Percentiles rank a stretch among this genome's conserved stretches.
Conservation (phyloP, 2,329 filamentous ascomycete genomes). For the Diaporthe nobilis region DNA sequence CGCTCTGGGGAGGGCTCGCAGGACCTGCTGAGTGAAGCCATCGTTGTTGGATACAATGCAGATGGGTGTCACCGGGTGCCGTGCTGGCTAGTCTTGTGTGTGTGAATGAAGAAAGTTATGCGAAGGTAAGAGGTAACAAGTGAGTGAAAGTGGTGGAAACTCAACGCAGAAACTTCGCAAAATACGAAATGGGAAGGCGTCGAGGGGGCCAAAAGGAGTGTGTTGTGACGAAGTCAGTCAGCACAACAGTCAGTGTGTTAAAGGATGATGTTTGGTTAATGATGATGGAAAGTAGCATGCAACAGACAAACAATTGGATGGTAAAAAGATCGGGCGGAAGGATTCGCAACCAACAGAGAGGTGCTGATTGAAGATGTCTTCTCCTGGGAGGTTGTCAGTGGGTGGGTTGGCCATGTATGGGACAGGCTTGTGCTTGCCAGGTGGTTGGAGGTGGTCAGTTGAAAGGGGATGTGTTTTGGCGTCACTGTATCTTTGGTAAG, state of each 20-base stretch:
- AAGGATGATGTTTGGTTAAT: constrained; percentile 17
- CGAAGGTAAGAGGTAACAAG: not conserved
- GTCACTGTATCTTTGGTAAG: not conserved
- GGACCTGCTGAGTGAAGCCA: constrained; percentile 36
- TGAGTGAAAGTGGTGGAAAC: not conserved
- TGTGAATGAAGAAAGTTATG: not conserved
- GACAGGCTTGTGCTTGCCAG: not conserved
- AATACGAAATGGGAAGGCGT: not conserved
- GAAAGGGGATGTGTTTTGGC: not conserved
- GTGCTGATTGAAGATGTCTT: not conserved
- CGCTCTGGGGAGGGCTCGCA: constrained; percentile 33
- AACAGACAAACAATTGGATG: not conserved
- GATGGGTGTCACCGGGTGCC: not conserved
- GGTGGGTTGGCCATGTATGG: not conserved
- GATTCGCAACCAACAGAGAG: not conserved
- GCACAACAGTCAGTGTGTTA: constrained; percentile 12
- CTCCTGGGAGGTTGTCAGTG: not conserved
- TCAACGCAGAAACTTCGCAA: not conserved
- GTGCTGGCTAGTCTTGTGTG: not conserved
- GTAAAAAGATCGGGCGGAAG: constrained; percentile 1
- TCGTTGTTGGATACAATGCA: not conserved
- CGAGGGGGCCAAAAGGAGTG: not conserved
- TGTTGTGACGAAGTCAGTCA: not conserved
- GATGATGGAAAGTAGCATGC: constrained; percentile 14
- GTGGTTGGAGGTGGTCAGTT: not conserved